A percentile compares a stretch with the other conserved stretches of the same genome.
Evolutionary conservation across 164 flowering plant genomes (phyloP).

Genomic region (Chimonanthus salicifolius): DNA sequence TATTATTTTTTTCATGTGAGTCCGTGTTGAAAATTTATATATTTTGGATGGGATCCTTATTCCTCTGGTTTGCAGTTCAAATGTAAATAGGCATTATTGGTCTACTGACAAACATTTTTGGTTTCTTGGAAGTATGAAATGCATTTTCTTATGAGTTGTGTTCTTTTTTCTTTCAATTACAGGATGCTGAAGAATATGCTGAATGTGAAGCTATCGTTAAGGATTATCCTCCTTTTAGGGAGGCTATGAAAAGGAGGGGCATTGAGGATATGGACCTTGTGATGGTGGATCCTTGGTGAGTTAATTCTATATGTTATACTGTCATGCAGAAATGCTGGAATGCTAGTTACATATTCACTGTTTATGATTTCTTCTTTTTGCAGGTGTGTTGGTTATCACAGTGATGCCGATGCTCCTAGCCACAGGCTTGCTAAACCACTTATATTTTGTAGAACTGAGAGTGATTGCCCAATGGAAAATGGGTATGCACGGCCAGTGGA

Average conservation of each 20-base stretch:
- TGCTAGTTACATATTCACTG: background rate
- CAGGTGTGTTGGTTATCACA: conserved; percentile 92
- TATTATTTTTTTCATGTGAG: too few relatives aligned
- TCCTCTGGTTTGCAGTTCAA: too few relatives aligned
- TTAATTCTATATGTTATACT: conserved; percentile 1
- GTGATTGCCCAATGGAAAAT: conserved; percentile 95
- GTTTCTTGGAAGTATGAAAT: background rate
- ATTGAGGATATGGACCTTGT: conserved; percentile 95
- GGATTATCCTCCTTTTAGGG: conserved; percentile 73
- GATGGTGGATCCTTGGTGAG: conserved; percentile 94
- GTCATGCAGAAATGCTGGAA: background rate
- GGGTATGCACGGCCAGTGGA: conserved; percentile 97
- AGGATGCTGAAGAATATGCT: conserved; percentile 95
- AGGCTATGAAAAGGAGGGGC: conserved; percentile 92
- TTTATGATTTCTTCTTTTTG: conserved; percentile 4
- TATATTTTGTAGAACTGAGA: conserved; percentile 90
- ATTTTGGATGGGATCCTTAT: background rate
- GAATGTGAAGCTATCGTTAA: conserved; percentile 94
- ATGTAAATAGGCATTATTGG: too few relatives aligned
- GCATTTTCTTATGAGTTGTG: too few relatives aligned
- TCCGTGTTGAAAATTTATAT: background rate
- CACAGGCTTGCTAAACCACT: conserved; percentile 89
- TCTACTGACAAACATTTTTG: background rate
- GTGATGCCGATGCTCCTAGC: conserved; percentile 84
- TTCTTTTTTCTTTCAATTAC: conserved; percentile 2